Base-by-base conservation (phyloP, 2,329 filamentous ascomycete genomes). In the Acephala macrosclerotiorum region DNA sequence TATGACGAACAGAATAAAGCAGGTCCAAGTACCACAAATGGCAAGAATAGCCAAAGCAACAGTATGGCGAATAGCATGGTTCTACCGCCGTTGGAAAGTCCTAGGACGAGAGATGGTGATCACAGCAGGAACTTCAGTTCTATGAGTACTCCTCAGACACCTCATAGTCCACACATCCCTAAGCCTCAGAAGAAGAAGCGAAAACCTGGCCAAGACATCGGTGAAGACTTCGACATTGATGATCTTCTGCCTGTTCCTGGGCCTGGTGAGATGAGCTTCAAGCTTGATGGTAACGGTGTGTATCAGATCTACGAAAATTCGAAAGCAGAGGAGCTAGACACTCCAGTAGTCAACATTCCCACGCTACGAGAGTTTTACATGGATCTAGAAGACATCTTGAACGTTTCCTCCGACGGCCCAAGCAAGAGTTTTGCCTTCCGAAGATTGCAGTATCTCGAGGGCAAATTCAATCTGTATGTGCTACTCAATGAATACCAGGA, bases 341-440 rank as follows among this genome's bases (percentile, higher is more conserved):
- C 85, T 20, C 94, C 95, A 0, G 87, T 94, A 18, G 86, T 97
- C 58, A 84, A 89, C 55, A 92, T 98, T n/a, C 96, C 96, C 0
- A 97, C 93, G 5, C 88, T 98, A 74, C 89, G 94, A 74, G 95
- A 99, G 74, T 99, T 94, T 75, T 99, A 98, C 78, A 92, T 97
- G 83, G 95, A 97, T 75, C 82, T 99, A 29, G 96, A 99, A 75
- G 85, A 89, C 25, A 90, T 98, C 65, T 84, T 97, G 60, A 89
- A 91, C 65, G 89, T 96, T n/a, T 97, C 94, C 0, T 97, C 94
- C 0, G 95, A 99, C 75, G 96, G 96, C 0, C 96, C 96, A 0
- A 95, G 91, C 79, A 99, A 99, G 80, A 97, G 94, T 75, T 98
- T 98, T 79, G 95, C 96, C 1, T 99, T 97, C 78, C 90, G 95